Percentiles rank a stretch among this genome's conserved stretches.
phyloP scores from a whole-genome alignment of 345 rosid genomes.

The Salix arbutifolia region DNA sequence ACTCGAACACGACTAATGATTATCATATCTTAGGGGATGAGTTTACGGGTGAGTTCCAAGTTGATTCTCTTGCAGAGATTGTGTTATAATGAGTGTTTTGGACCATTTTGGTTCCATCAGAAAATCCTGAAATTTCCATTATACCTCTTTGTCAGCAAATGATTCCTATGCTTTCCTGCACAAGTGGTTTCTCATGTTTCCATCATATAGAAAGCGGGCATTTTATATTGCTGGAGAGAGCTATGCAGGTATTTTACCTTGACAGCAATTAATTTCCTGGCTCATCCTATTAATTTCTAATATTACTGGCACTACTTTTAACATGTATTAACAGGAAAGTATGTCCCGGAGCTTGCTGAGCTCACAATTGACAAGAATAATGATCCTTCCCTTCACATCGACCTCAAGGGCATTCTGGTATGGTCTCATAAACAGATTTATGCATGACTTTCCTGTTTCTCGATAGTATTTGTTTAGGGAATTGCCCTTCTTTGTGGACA shows the following conservation, averaged over 20 bases:
- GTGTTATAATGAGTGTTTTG: background rate
- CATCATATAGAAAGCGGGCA: constrained; percentile 43
- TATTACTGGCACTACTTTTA: background rate
- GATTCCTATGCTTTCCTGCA: constrained; percentile 73
- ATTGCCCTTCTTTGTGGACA: background rate
- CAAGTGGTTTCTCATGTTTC: constrained; percentile 72
- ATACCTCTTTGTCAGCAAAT: constrained; percentile 33
- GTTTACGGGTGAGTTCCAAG: constrained; percentile 51
- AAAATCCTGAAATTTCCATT: background rate
- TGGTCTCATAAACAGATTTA: background rate
- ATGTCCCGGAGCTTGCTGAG: constrained; percentile 85
- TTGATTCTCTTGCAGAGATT: background rate
- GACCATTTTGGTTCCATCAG: constrained; percentile 3
- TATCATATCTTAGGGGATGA: constrained; percentile 58
- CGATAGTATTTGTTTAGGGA: background rate
- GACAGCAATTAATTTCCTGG: background rate
- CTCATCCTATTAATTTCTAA: background rate
- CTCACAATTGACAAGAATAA: constrained; percentile 57
- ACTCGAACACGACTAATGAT: constrained; percentile 70
- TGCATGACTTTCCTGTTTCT: background rate
- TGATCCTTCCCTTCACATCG: constrained; percentile 46
- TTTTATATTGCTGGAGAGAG: constrained; percentile 95
- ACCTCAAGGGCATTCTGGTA: constrained; percentile 85
- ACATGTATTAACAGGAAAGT: constrained; percentile 49
- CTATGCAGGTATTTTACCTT: constrained; percentile 61